A percentile compares a stretch with the other conserved stretches of the same genome.
phyloP scores from a whole-genome alignment of 441 rosid genomes.

The Populus hybrid region DNA sequence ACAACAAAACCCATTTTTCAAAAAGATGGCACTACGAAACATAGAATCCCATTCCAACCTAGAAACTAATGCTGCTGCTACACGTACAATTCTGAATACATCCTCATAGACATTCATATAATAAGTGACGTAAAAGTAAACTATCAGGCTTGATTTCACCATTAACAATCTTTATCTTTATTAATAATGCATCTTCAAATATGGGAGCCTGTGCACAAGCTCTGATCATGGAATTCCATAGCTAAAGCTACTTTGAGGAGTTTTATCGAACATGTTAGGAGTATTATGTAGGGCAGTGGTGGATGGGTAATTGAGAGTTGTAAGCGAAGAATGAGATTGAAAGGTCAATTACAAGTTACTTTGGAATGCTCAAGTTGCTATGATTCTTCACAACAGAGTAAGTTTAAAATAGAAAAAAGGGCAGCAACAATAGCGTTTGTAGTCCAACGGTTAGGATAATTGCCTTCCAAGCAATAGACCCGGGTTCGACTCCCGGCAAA shows the following conservation, averaged over 20 bases:
- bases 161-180: constrained; percentile 48
- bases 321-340: constrained; percentile 19
- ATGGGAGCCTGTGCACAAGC: constrained; percentile 50
- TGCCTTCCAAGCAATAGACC: constrained; percentile 99
- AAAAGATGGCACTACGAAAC: constrained; percentile 66
- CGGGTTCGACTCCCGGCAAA: constrained; percentile 98
- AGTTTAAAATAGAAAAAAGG: too few species aligned
- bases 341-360: too few species aligned
- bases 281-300: constrained; percentile 48
- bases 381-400: too few species aligned
- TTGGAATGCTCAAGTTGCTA: too few species aligned
- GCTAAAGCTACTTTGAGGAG: constrained; percentile 62
- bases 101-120: constrained; percentile 44
- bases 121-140: constrained; percentile 64
- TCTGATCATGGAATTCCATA: constrained; percentile 78
- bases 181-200: constrained; percentile 27
- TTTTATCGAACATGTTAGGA: constrained; percentile 65
- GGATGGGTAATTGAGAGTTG: constrained; percentile 53
- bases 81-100: constrained; percentile 52
- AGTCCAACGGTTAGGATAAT: constrained; percentile 99
- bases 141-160: constrained; percentile 54
- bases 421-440: constrained; percentile 41
- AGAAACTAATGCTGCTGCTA: constrained; percentile 37
- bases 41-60: constrained; percentile 57
- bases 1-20: constrained; percentile 43